Percentiles rank a stretch among this genome's conserved stretches.
Evolutionary conservation across 2,329 filamentous ascomycete genomes (phyloP).

Genomic region (Shiraia sp.): DNA sequence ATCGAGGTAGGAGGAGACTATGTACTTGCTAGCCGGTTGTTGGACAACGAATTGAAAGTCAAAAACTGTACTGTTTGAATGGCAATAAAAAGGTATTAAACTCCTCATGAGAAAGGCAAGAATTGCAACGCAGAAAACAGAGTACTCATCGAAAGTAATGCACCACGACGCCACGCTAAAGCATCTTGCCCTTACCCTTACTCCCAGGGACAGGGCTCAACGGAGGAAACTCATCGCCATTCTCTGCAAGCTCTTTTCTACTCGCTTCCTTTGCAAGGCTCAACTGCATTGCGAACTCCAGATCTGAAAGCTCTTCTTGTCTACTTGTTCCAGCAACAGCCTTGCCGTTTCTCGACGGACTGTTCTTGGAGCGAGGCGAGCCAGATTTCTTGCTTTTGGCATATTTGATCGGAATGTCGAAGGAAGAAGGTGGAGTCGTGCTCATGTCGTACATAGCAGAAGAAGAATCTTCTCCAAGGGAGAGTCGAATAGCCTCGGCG

Average conservation of each 20-base stretch:
- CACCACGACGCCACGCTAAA: constrained; percentile 7
- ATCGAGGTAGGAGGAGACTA: too few species aligned
- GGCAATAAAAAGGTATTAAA: too few species aligned
- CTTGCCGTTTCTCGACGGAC: constrained; percentile 32
- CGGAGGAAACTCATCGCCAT: constrained; percentile 35
- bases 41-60: too few species aligned
- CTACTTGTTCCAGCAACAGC: constrained; percentile 42
- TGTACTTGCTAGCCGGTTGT: too few species aligned
- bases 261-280: constrained; percentile 64
- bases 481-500: constrained; percentile 65
- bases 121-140: background rate
- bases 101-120: background rate
- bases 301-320: constrained; percentile 56
- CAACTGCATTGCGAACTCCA: constrained; percentile 65
- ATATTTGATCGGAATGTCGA: constrained; percentile 53
- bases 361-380: constrained; percentile 22
- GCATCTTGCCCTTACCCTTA: constrained; percentile 37
- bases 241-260: constrained; percentile 36
- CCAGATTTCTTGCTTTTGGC: constrained; percentile 44
- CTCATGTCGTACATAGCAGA: constrained; percentile 12
- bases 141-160: background rate
- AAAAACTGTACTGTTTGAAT: too few species aligned
- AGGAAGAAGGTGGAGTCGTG: constrained; percentile 23
- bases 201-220: constrained; percentile 26
- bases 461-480: constrained; percentile 39